A percentile compares a stretch with the other conserved stretches of the same genome.
phyloP scores from a whole-genome alignment of 768 basidiomycete species.

The Leccinellum rugosiceps region DNA sequence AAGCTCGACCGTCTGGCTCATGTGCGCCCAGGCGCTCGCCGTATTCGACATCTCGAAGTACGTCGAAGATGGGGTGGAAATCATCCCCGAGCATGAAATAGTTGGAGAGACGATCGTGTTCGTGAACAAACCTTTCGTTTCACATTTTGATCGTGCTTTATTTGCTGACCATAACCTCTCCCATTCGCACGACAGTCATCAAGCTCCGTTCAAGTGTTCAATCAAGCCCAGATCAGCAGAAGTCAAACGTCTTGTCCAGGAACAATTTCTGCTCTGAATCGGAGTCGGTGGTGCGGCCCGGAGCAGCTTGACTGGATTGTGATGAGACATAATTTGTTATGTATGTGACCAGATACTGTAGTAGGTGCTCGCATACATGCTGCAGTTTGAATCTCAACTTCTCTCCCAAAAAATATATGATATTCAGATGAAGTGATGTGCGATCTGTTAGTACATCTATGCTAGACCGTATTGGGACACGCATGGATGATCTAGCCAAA shows the following conservation, averaged over 20 bases:
- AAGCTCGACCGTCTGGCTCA: constrained; percentile 24
- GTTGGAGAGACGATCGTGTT: constrained; percentile 10
- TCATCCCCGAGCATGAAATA: constrained; percentile 42
- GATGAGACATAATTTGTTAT: not conserved
- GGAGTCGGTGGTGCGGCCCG: no score
- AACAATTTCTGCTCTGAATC: not conserved
- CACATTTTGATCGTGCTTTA: not conserved
- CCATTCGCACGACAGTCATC: not conserved
- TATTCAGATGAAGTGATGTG: no score
- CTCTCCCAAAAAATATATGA: no score
- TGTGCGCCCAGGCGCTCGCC: constrained; percentile 36
- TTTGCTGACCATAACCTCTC: not conserved
- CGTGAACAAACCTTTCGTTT: not conserved
- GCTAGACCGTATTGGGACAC: no score
- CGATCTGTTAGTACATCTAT: no score
- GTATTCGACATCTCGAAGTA: constrained; percentile 42
- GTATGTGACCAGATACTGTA: no score
- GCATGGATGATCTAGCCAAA: no score
- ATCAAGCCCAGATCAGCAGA: not conserved
- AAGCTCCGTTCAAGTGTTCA: not conserved
- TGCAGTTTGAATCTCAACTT: not conserved
- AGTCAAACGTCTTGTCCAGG: not conserved
- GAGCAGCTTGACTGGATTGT: not conserved
- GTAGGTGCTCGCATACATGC: no score
- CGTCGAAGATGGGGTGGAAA: constrained; percentile 38